Evolutionary conservation across 306 rosid genomes (phyloP).

Genomic region (Trifolium subterraneum): DNA sequence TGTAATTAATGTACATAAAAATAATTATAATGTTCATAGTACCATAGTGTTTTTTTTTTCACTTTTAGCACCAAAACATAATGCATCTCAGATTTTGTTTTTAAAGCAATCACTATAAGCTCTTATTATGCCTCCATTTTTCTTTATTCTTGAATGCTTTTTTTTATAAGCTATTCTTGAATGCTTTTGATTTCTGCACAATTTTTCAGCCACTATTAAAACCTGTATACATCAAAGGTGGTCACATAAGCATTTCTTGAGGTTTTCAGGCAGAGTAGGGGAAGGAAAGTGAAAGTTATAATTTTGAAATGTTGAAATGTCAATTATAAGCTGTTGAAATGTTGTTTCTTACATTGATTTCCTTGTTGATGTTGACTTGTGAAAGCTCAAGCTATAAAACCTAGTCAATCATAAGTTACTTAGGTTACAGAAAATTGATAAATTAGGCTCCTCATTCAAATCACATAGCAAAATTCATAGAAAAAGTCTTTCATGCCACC

Average conservation of each 20-base stretch:
- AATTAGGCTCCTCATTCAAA: constrained; percentile 19
- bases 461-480: constrained; percentile 8
- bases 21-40: constrained; percentile 43
- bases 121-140: constrained; percentile 22
- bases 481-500: constrained; percentile 5
- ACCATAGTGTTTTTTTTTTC: constrained; percentile 33
- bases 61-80: constrained; percentile 35
- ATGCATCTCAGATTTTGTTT: constrained; percentile 39
- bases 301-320: constrained; percentile 49
- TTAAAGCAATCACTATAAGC: constrained; percentile 11
- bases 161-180: not conserved
- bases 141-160: not conserved
- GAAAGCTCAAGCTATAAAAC: constrained; percentile 32
- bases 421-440: constrained; percentile 27
- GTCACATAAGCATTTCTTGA: constrained; percentile 7
- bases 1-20: constrained; percentile 39
- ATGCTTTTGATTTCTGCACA: constrained; percentile 29
- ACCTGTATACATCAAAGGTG: not conserved
- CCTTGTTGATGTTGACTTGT: constrained; percentile 47
- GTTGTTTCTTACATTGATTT: constrained; percentile 46
- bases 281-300: not conserved
- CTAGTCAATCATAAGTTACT: constrained; percentile 15
- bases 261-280: not conserved
- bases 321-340: constrained; percentile 59
- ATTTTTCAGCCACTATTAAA: constrained; percentile 30